phyloP scores from a whole-genome alignment of 2,329 filamentous ascomycete species.

The Pseudocercospora cruenta region DNA sequence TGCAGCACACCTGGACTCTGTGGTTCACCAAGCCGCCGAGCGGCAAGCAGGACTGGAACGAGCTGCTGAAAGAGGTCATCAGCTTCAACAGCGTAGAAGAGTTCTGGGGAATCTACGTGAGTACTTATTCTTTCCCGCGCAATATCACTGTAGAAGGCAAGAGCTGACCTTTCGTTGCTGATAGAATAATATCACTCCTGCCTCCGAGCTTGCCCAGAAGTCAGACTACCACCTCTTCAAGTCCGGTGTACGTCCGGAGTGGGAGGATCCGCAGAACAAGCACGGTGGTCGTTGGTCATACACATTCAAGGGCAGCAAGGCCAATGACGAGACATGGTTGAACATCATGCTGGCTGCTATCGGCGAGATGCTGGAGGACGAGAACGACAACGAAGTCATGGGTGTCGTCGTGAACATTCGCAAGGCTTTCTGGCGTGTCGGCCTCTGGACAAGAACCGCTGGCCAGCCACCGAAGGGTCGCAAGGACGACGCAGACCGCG shows the following conservation, averaged over 20 bases:
- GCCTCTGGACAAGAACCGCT: constrained; percentile 94
- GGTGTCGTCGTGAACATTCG: constrained; percentile 98
- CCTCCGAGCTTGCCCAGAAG: constrained; percentile 93
- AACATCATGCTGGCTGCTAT: constrained; percentile 96
- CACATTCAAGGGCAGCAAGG: constrained; percentile 92
- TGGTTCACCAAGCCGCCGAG: constrained; percentile 99
- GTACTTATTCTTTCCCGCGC: constrained; percentile 43
- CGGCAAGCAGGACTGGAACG: constrained; percentile 97
- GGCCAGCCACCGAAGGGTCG: constrained; percentile 79
- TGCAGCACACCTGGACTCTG: constrained; percentile 96
- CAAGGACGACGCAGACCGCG: constrained; percentile 47
- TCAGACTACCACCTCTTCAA: constrained; percentile 99
- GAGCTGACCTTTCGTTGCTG: constrained; percentile 15
- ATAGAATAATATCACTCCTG: constrained; percentile 97
- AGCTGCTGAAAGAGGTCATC: constrained; percentile 96
- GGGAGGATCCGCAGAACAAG: constrained; percentile 99
- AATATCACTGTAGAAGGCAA: background rate
- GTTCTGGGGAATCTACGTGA: constrained; percentile 98
- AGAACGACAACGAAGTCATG: constrained; percentile 95
- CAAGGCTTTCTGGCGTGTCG: constrained; percentile 97
- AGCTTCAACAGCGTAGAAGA: constrained; percentile 98
- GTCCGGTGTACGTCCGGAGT: constrained; percentile 92
- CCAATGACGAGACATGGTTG: constrained; percentile 98
- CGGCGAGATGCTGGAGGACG: constrained; percentile 94
- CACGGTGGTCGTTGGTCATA: constrained; percentile 99